Evolutionary conservation across 139 green algal genomes (phyloP), one percentile per base, ranked within the genome.

Genomic region (Marvania coccoides): DNA sequence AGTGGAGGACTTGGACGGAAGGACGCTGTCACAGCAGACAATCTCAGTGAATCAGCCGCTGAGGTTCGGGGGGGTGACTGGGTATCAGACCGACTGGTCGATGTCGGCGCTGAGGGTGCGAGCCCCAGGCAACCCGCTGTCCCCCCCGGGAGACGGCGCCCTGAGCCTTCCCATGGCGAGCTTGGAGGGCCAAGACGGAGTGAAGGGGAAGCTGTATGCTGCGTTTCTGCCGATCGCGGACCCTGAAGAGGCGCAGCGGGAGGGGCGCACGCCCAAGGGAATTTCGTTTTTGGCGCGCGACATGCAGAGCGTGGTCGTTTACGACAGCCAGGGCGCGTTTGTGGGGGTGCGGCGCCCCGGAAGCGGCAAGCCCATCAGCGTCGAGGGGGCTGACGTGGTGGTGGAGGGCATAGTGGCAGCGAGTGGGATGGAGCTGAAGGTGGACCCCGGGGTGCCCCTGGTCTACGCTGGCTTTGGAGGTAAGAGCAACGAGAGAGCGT

Each of bases 21-120:
- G n/a, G n/a, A 13, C 19, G 19, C 34, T 64, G 34, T 37, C 37
- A 19, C 61, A 70, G 14, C 51, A 70, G n/a, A 78, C 63, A 13
- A 90, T 96, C 59, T 87, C 64, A 19, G 94, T 99, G 3, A 99
- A 99, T 73, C 73, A 93, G 51, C 94, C 94, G 15, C 86, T 99
- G 58, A 76, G 94, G 1, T 95, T 74, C 54, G 51, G 58, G 24
- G 80, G 80, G 15, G 55, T 86, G n/a, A 85, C 77, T 34, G 80
- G 72, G 2, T 86, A 86, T 63, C 81, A 99, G 85, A 97, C 90
- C 5, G 90, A 98, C 82, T 99, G 91, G 90, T 82, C 74, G 10
- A 85, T 99, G 23, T 75, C 88, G 19, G 85, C 84, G 2, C 40
- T 97, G 24, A 81, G 64, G 6, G n/a, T 97, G 31, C 67, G 65